Evolutionary conservation across 148 eudicot species (phyloP), one percentile per base, ranked within the genome.

Genomic region (Chenopodium suecicum): DNA sequence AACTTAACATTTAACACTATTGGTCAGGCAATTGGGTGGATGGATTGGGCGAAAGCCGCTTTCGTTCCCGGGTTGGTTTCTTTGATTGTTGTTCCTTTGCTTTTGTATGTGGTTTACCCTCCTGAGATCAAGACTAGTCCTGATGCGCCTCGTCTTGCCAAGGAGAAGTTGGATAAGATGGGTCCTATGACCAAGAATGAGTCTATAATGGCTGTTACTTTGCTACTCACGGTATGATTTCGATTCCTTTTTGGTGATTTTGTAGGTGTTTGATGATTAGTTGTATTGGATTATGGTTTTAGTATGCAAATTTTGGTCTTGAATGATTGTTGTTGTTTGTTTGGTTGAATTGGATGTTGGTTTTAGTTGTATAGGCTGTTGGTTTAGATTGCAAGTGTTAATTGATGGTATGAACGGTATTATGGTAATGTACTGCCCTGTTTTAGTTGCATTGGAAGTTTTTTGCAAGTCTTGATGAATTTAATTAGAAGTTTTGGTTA

Each of bases 1-100:
- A 95, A 85, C 70, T 82, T 95, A 82, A 91, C 99, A 0, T 58
- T 78, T 0, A 88, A 81, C 70, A 91, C 98, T 13, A 95, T 95
- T 10, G 78, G 85, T 63, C 84, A 88, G 87, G 82, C 92, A 0
- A 95, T 95, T 82, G 97, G 98, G 75, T 95, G 99, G 99, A 92
- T 91, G 89, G 99, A 95, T 89, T 95, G 99, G 99, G 99, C 99
- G 3, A 92, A 90, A 86, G 99, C 97, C 0, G 98, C 99, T 0
- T 84, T 95, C n/a, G 99, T 95, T 11, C 99, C 99, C 0, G 99
- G 99, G 1, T 74, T 95, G 86, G 92, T 91, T n/a, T 93, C 99
- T 12, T 82, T 95, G 89, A 70, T 93, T 80, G 92, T 95, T 72
- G 97, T 95, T 25, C 99, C 99, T 6, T 65, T 90, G 79, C 22